A percentile compares a stretch with the other conserved stretches of the same genome.
These are phyloP conservation scores for Cyberlindnera bimundalis DNA, from an alignment of 805 yeast species.

Conservation along the genomic window DNA sequence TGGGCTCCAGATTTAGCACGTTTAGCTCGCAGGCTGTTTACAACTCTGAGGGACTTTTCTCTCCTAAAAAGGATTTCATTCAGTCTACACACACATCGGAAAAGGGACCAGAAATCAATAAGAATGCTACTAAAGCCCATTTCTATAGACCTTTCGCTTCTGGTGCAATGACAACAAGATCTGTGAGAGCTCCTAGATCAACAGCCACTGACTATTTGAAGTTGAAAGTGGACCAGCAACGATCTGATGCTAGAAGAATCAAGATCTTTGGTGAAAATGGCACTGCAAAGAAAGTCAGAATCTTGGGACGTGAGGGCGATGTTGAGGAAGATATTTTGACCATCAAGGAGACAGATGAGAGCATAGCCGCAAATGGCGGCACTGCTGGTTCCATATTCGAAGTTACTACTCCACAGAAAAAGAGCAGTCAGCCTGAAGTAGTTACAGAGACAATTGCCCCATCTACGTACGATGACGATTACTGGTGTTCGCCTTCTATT, in stretches of 20 bases:
- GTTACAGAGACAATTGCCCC: conserved; percentile 7
- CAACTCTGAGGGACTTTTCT: conserved; percentile 35
- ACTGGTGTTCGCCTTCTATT: conserved; percentile 72
- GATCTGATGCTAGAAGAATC: conserved; percentile 42
- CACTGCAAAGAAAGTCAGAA: conserved; percentile 27
- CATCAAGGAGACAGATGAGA: conserved; percentile 1
- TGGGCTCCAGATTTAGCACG: conserved; percentile 33
- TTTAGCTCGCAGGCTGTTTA: conserved; percentile 24
- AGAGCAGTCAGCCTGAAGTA: neutral
- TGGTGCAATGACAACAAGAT: conserved; percentile 20
- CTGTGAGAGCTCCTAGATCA: conserved; percentile 27
- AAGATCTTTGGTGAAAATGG: conserved; percentile 33
- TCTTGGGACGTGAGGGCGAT: conserved; percentile 23
- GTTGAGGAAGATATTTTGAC: conserved; percentile 8
- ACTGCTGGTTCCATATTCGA: neutral
- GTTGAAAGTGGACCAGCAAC: conserved; percentile 38
- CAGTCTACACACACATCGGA: conserved; percentile 19
- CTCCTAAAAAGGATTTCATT: conserved; percentile 30
- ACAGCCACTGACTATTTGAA: conserved; percentile 26
- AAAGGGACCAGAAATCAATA: conserved; percentile 6
- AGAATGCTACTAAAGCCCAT: conserved; percentile 1
- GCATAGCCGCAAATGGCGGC: neutral
- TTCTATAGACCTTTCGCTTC: conserved; percentile 12
- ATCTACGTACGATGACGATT: conserved; percentile 33
- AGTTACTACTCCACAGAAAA: conserved; percentile 3